These are phyloP conservation scores for Xylaria telfairii DNA, from an alignment of 495 filamentous ascomycete genomes.

Conservation along the genomic window DNA sequence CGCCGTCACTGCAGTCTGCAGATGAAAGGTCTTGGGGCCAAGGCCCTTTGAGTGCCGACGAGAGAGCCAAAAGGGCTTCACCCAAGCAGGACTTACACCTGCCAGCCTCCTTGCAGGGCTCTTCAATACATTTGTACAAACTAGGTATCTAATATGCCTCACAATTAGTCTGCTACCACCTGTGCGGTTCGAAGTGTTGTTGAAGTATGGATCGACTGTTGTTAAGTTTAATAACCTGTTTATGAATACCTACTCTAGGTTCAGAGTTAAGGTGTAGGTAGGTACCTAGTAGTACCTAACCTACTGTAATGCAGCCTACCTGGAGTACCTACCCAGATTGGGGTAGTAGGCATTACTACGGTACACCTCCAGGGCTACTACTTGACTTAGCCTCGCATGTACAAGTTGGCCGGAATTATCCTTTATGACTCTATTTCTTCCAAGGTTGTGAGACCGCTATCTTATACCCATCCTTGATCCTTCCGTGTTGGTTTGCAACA, in stretches of 20 bases:
- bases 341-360: no score
- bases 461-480: neutral
- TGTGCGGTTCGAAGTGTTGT: no score
- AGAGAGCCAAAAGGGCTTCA: neutral
- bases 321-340: no score
- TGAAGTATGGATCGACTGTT: no score
- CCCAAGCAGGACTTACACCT: no score
- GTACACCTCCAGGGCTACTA: no score
- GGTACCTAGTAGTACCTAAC: no score
- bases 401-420: neutral
- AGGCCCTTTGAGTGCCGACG: neutral
- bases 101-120: neutral
- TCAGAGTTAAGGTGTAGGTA: no score
- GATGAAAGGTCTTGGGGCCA: neutral
- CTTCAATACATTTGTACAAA: neutral
- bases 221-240: no score
- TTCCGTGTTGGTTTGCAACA: neutral
- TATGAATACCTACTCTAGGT: no score
- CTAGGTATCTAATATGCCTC: neutral
- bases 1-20: neutral
- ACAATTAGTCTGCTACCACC: neutral
- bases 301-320: no score
- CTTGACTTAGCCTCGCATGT: no score
- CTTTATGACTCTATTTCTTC: neutral
- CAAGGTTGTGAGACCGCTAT: neutral